Evolutionary conservation across 805 yeast genomes (phyloP).

Genomic region (Monosporozyma aquatica): DNA sequence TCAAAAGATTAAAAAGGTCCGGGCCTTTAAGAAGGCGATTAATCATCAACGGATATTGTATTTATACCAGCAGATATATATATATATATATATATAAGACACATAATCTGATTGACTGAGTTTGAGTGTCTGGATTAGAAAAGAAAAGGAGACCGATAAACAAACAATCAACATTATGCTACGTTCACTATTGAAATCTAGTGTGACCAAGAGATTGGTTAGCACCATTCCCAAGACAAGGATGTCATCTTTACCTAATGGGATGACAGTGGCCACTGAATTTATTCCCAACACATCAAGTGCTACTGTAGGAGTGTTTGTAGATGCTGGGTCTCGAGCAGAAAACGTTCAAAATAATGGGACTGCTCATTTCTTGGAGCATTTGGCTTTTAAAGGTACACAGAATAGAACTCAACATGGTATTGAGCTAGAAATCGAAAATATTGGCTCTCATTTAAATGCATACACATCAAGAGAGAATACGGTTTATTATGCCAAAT

Average conservation of each 20-base stretch:
- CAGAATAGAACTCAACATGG: conserved; percentile 65
- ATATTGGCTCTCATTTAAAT: conserved; percentile 92
- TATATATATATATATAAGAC: too few relatives aligned
- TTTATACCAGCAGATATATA: too few relatives aligned
- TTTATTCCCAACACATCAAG: conserved; percentile 77
- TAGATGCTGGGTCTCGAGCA: conserved; percentile 97
- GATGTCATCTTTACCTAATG: conserved; percentile 77
- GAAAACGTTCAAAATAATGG: conserved; percentile 80
- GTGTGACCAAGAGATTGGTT: conserved; percentile 1
- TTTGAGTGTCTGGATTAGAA: too few relatives aligned
- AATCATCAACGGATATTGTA: too few relatives aligned
- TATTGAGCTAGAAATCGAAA: conserved; percentile 87
- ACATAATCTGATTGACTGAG: too few relatives aligned
- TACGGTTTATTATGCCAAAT: conserved; percentile 92
- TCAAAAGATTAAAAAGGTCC: background rate
- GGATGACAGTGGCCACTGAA: conserved; percentile 91
- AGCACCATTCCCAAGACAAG: conserved; percentile 17
- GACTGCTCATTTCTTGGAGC: conserved; percentile 96
- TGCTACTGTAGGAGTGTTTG: conserved; percentile 98
- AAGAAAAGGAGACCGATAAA: too few relatives aligned
- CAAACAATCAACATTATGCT: conserved; percentile 3
- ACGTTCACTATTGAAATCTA: conserved; percentile 4
- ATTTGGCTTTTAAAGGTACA: conserved; percentile 94
- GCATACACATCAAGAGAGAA: conserved; percentile 98
- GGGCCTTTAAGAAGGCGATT: background rate